Evolutionary conservation across 768 basidiomycete genomes (phyloP).

Genomic region (Boletus subparvulus): DNA sequence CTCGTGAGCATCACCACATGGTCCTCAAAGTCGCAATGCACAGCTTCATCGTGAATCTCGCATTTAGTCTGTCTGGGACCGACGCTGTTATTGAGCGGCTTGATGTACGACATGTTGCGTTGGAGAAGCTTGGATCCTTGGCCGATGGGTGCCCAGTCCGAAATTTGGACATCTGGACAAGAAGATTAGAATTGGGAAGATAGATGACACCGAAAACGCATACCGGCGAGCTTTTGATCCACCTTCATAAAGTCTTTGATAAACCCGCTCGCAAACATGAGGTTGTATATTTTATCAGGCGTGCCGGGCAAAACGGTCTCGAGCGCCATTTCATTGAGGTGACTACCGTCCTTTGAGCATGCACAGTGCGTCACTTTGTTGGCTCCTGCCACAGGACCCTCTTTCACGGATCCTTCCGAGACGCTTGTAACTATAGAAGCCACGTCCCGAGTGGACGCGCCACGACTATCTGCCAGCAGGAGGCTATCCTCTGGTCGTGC

Average conservation of each 20-base stretch:
- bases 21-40: constrained; percentile 79
- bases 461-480: constrained; percentile 22
- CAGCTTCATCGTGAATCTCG: constrained; percentile 85
- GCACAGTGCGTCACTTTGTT: constrained; percentile 69
- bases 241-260: constrained; percentile 90
- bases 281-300: constrained; percentile 92
- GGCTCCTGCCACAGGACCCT: constrained; percentile 6
- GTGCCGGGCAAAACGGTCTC: constrained; percentile 82
- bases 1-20: constrained; percentile 83
- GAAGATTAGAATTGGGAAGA: background rate
- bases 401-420: constrained; percentile 17
- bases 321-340: constrained; percentile 72
- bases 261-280: constrained; percentile 95
- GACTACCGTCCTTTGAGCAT: constrained; percentile 68
- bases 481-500: constrained; percentile 65
- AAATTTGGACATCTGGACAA: constrained; percentile 82
- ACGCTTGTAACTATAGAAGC: constrained; percentile 14
- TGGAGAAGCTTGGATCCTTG: constrained; percentile 67
- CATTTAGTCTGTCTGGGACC: constrained; percentile 97
- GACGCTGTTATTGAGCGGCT: constrained; percentile 81
- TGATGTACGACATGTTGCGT: constrained; percentile 95
- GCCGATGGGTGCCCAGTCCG: constrained; percentile 82
- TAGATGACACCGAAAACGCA: constrained; percentile 22
- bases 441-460: constrained; percentile 19
- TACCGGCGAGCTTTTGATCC: constrained; percentile 88